These are phyloP conservation scores for Cladosporium velox DNA, from an alignment of 2,329 filamentous ascomycete species.

Conservation along the genomic window DNA sequence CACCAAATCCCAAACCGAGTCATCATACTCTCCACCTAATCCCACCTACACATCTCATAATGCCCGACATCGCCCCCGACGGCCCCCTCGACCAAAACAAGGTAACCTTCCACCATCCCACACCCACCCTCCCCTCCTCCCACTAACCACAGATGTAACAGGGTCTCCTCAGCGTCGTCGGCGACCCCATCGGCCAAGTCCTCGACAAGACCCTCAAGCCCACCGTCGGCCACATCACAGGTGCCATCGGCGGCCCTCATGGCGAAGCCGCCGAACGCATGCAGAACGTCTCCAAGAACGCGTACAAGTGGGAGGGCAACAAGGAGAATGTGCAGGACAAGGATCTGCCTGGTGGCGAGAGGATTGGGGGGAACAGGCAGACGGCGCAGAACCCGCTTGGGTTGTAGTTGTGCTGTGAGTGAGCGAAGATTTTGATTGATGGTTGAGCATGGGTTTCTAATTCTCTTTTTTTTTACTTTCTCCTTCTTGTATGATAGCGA, in stretches of 20 bases:
- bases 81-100: conserved; percentile 32
- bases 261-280: conserved; percentile 34
- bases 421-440: background rate
- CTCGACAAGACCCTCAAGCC: conserved; percentile 35
- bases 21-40: background rate
- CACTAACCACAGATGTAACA: background rate
- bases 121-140: background rate
- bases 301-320: conserved; percentile 28
- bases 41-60: conserved; percentile 9
- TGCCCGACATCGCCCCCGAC: conserved; percentile 32
- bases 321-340: conserved; percentile 29
- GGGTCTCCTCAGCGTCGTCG: conserved; percentile 37
- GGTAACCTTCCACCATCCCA: background rate
- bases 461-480: background rate
- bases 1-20: background rate
- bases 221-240: conserved; percentile 34
- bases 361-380: conserved; percentile 40
- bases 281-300: conserved; percentile 30
- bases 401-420: conserved; percentile 25
- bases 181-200: conserved; percentile 39
- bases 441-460: too few relatives aligned
- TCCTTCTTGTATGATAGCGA: background rate
- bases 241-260: conserved; percentile 33
- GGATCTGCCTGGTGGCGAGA: conserved; percentile 34
- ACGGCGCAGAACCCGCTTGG: conserved; percentile 40